Evolutionary conservation across 805 yeast genomes (phyloP), one percentile per base, ranked within the genome.

Genomic region (Pichia sporocuriosa): DNA sequence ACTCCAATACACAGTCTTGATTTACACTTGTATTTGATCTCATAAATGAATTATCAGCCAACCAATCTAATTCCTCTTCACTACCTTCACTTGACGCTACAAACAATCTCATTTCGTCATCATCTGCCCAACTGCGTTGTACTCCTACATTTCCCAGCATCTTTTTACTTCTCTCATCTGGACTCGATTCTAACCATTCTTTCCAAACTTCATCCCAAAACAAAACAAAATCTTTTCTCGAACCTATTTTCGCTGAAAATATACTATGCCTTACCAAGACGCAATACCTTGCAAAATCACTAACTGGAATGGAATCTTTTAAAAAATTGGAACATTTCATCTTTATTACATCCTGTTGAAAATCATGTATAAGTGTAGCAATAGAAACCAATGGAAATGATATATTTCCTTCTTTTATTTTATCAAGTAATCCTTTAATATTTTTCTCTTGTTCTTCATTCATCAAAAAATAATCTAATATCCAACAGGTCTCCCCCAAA

Each of bases 201-300:
- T 52, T 29, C 31, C 45, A 33, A 2, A 59, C 58, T 12, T 55
- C 43, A 9, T 54, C 45, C 61, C 61, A 59, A 40, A 54, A 61
- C 22, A 51, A 27, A 2, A 41, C 39, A 25, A 61, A 43, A 15
- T 54, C 48, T 9, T 46, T 38, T 9, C 48, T 34, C 4, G 63
- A 53, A 19, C 47, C 45, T 6, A 54, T 57, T 20, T 31, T 49
- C 3, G 42, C 22, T 2, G 40, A 23, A 37, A 52, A 53, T 3
- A 60, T 47, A 17, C 32, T 32, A 12, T 50, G 46, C 29, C 49
- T 46, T 5, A 48, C 35, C 6, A 46, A 33, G 4, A 57, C 26
- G 33, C 61, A 60, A 40, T 55, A 61, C 19, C 55, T 42, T 9
- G 57, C 61, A 43, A 59, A 56, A 26, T 57, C 60, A 11, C 62